Evolutionary conservation across 1,284 basidiomycete species (phyloP).

Genomic region (Sanguinoderma infundibulare): DNA sequence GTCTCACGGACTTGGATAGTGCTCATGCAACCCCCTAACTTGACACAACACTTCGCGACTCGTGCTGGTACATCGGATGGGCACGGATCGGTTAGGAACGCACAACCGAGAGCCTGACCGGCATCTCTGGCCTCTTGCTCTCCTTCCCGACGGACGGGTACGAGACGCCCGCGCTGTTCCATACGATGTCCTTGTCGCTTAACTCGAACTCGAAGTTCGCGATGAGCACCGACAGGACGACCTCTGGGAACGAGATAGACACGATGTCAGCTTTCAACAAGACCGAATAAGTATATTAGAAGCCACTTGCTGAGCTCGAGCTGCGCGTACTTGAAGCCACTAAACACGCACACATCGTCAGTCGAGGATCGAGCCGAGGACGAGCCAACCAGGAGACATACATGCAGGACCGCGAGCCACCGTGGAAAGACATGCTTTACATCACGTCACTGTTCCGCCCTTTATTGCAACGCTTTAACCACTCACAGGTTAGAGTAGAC

Average conservation of each 20-base stretch:
- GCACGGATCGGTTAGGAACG: too few species aligned
- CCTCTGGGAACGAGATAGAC: not conserved
- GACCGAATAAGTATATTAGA: too few species aligned
- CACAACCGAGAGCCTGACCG: constrained; percentile 16
- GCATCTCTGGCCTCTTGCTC: constrained; percentile 26
- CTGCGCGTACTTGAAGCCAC: constrained; percentile 3
- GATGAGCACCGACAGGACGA: constrained; percentile 29
- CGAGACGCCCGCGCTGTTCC: constrained; percentile 26
- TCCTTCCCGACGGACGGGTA: constrained; percentile 24
- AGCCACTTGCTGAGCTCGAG: not conserved
- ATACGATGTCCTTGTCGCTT: constrained; percentile 21
- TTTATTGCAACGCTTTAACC: not conserved
- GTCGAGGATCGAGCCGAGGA: not conserved
- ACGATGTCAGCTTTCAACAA: not conserved
- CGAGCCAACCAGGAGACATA: not conserved
- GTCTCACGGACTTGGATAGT: too few species aligned
- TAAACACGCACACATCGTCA: not conserved
- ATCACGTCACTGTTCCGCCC: not conserved
- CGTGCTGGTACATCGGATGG: too few species aligned
- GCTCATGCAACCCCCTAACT: too few species aligned
- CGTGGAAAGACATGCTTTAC: constrained; percentile 10
- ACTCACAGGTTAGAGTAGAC: constrained; percentile 31
- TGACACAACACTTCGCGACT: too few species aligned
- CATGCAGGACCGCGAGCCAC: constrained; percentile 1
- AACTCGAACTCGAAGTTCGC: constrained; percentile 18